Conservation (phyloP, 441 rosid species). For the Biscutella laevigata region DNA sequence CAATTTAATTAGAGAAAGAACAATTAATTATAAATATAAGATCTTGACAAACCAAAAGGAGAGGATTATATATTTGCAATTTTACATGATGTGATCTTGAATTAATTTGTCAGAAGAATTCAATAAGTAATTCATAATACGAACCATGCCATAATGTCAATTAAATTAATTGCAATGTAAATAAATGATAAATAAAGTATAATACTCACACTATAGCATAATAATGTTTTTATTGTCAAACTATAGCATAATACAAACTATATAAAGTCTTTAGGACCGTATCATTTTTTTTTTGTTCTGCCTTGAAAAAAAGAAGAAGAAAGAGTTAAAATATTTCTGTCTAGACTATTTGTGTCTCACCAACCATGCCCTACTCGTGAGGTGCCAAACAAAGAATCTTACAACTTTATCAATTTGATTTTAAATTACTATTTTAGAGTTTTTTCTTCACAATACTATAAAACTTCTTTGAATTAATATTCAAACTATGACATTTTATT, state of each 20-base stretch:
- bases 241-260: no score
- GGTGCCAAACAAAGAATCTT: slow-evolving; percentile 18
- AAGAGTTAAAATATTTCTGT: neutral
- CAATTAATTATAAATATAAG: no score
- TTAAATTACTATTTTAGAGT: neutral
- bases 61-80: no score
- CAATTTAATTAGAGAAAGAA: no score
- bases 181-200: neutral
- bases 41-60: no score
- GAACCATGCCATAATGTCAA: neutral
- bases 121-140: no score
- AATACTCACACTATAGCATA: neutral
- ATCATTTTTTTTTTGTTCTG: no score
- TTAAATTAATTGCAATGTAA: neutral
- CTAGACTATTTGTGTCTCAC: slow-evolving; percentile 39
- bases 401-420: neutral
- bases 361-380: slow-evolving; percentile 42
- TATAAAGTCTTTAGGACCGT: neutral
- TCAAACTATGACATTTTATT: no score
- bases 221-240: no score
- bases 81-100: no score
- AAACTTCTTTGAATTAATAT: no score
- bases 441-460: neutral
- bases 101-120: no score
- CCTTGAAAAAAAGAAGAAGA: neutral